phyloP scores from a whole-genome alignment of 2,329 filamentous ascomycete species.

The Penicillium aurantiogriseum region DNA sequence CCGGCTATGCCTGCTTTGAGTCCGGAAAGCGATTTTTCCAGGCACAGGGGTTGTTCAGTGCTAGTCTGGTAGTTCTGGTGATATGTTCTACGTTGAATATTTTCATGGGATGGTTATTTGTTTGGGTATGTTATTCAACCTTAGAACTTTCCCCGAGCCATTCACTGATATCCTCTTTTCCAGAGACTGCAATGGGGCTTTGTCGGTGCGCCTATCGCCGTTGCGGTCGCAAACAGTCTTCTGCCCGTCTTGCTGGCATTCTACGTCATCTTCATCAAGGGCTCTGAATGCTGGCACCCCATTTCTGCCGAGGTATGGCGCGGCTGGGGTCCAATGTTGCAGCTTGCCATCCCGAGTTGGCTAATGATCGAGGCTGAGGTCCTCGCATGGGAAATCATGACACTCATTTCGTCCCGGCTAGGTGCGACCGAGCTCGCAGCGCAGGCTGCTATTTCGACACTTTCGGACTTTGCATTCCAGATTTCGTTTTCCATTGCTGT shows the following conservation, averaged over 20 bases:
- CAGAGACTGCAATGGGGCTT: slow-evolving; percentile 60
- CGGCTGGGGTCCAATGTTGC: slow-evolving; percentile 79
- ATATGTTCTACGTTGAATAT: slow-evolving; percentile 77
- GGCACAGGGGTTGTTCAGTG: slow-evolving; percentile 74
- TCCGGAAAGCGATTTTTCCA: slow-evolving; percentile 77
- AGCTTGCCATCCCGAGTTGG: slow-evolving; percentile 78
- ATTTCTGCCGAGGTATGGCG: slow-evolving; percentile 63
- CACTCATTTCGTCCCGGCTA: slow-evolving; percentile 71
- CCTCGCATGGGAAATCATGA: slow-evolving; percentile 84
- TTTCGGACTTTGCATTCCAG: slow-evolving; percentile 77
- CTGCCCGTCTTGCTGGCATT: slow-evolving; percentile 66
- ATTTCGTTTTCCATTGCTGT: slow-evolving; percentile 85
- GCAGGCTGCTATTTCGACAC: slow-evolving; percentile 74
- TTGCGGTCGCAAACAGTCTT: slow-evolving; percentile 68
- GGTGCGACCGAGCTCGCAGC: slow-evolving; percentile 75
- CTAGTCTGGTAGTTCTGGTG: slow-evolving; percentile 74
- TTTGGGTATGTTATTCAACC: slow-evolving; percentile 56
- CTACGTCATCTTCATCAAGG: slow-evolving; percentile 68
- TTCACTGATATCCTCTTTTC: neutral
- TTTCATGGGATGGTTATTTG: slow-evolving; percentile 72
- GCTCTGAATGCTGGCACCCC: slow-evolving; percentile 73
- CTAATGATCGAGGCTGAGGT: slow-evolving; percentile 89
- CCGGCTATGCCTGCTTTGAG: slow-evolving; percentile 71
- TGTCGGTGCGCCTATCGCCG: slow-evolving; percentile 72
- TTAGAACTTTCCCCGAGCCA: too few relatives aligned